Evolutionary conservation across 1,284 basidiomycete genomes (phyloP).

Genomic region (Puccinia horiana): DNA sequence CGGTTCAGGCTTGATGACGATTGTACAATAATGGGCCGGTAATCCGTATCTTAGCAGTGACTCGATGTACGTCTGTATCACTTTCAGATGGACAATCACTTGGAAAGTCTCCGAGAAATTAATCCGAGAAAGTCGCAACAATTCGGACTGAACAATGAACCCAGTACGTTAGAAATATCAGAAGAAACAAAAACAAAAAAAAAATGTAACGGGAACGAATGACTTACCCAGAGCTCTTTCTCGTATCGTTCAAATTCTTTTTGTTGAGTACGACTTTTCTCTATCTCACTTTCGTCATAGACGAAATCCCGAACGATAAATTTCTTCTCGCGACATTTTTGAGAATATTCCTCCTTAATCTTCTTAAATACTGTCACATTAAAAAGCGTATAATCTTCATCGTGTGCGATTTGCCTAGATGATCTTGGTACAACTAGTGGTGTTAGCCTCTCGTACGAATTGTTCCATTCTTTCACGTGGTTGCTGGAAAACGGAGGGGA

Average conservation of each 20-base stretch:
- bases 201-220: neutral
- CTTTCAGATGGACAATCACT: constrained; percentile 87
- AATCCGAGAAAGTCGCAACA: constrained; percentile 85
- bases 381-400: constrained; percentile 86
- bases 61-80: constrained; percentile 87
- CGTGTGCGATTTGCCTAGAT: constrained; percentile 65
- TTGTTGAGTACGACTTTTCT: constrained; percentile 79
- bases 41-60: constrained; percentile 93
- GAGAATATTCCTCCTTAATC: constrained; percentile 85
- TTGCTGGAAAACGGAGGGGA: constrained; percentile 64
- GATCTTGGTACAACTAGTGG: constrained; percentile 95
- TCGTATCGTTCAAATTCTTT: constrained; percentile 79
- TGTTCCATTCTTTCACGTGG: constrained; percentile 81
- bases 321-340: constrained; percentile 96
- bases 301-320: constrained; percentile 91
- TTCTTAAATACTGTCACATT: constrained; percentile 88
- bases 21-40: constrained; percentile 83
- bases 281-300: constrained; percentile 83
- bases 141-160: constrained; percentile 70
- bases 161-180: neutral
- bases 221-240: constrained; percentile 89
- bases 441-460: constrained; percentile 83
- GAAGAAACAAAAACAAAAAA: neutral
- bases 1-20: constrained; percentile 85
- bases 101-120: constrained; percentile 98